phyloP scores from a whole-genome alignment of 306 rosid genomes.

The Pterocarpus macrocarpus region DNA sequence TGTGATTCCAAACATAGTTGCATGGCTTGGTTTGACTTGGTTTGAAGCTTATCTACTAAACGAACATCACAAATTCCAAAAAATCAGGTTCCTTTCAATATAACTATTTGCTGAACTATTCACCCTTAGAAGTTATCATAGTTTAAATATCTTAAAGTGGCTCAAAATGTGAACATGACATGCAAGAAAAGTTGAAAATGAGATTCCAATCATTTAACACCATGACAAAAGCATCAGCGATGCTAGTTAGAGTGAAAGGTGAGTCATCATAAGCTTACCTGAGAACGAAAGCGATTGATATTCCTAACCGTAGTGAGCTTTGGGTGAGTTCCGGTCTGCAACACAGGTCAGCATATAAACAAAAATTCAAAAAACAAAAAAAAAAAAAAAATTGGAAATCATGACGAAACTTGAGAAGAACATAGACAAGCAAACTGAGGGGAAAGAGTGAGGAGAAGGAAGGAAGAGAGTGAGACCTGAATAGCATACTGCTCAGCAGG shows the following conservation, averaged over 20 bases:
- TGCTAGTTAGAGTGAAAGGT: constrained; percentile 3
- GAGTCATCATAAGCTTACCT: constrained; percentile 60
- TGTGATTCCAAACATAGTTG: not conserved
- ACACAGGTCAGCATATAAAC: constrained; percentile 35
- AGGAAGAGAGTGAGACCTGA: constrained; percentile 57
- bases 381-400: not conserved
- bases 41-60: constrained; percentile 18
- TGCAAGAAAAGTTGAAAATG: constrained; percentile 5
- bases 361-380: not conserved
- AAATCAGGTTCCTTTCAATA: not conserved
- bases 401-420: not conserved
- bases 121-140: not conserved
- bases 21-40: not conserved
- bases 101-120: constrained; percentile 1
- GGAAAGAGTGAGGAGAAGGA: constrained; percentile 17
- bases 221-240: not conserved
- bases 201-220: not conserved
- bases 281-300: constrained; percentile 86
- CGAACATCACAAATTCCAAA: constrained; percentile 4
- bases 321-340: constrained; percentile 98
- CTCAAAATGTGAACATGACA: not conserved
- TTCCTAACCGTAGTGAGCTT: constrained; percentile 83
- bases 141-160: constrained; percentile 11
- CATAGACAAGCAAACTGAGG: constrained; percentile 33
- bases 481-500: constrained; percentile 99